Evolutionary conservation across 2,329 filamentous ascomycete genomes (phyloP), one percentile per base, ranked within the genome.

Genomic region (Parastagonospora avenae): DNA sequence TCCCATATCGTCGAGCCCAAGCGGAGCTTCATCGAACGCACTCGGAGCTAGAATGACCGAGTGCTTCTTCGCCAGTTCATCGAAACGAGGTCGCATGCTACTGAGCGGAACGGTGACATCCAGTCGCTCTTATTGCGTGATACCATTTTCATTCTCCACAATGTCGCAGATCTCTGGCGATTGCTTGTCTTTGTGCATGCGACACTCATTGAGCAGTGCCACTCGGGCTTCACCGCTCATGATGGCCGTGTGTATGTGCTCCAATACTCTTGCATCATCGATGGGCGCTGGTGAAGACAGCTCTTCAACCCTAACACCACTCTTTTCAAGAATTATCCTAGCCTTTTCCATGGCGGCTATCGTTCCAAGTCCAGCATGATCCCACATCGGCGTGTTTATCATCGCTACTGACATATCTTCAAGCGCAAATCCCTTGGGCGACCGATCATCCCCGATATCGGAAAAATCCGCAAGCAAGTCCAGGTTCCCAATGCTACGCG

Each of bases 11-110:
- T 73, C 73, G 0, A 76, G 57, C 0, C 83, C 83, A 2, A 76
- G 48, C 0, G 84, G 82, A 0, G 84, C 84, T 54, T 84, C 83
- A 48, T 83, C 84, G 0, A 77, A 58, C 0, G 79, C 80, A 55
- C 82, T 85, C 0, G 84, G 83, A 0, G 78, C 80, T 10, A 87
- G 53, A 0, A 86, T 72, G 0, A 79, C 81, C 7, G 75, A 78
- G 49, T 84, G 86, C 10, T 67, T 57, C 1, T 63, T 63, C 0
- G 77, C 76, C 4, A 85, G 75, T 4, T 66, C 69, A 24, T 41
- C 38, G 5, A 41, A 4, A 11, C 28, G 2, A 12, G 38, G 38
- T 6, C 38, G 38, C 38, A 41, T 28, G 19, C 19, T 24, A 24
- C 19, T 24, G 19, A 24, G 19, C 19, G 5, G 19, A 24, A 3